phyloP scores from a whole-genome alignment of 306 rosid genomes.

The Corylus americana region DNA sequence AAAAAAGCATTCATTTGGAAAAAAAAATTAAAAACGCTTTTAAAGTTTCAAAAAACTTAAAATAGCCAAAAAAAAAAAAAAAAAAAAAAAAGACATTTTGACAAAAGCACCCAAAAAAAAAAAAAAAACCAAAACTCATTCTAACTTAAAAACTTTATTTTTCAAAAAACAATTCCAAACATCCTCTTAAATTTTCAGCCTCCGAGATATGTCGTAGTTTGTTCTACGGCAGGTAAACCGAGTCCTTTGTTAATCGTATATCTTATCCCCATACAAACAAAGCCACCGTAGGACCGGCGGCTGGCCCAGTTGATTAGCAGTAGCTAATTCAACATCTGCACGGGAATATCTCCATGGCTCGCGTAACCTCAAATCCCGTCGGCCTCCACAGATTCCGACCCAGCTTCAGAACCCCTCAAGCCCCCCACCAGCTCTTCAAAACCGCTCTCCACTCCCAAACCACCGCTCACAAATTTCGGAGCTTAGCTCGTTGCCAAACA shows the following conservation, averaged over 20 bases:
- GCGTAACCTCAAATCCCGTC: slow-evolving; percentile 59
- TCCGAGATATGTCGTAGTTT: too few relatives aligned
- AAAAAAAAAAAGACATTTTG: too few relatives aligned
- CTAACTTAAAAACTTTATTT: too few relatives aligned
- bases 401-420: slow-evolving; percentile 34
- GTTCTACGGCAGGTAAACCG: too few relatives aligned
- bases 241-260: not conserved
- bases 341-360: slow-evolving; percentile 51
- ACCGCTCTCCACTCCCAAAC: slow-evolving; percentile 20
- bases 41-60: too few relatives aligned
- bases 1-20: too few relatives aligned
- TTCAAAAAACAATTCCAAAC: too few relatives aligned
- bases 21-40: too few relatives aligned
- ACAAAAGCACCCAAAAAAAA: too few relatives aligned
- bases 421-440: slow-evolving; percentile 22
- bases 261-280: slow-evolving; percentile 11
- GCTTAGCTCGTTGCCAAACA: slow-evolving; percentile 64
- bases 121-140: too few relatives aligned
- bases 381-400: slow-evolving; percentile 65
- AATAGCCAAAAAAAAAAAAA: too few relatives aligned
- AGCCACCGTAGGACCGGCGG: not conserved
- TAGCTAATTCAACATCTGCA: not conserved
- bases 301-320: not conserved
- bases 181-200: too few relatives aligned
- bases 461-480: slow-evolving; percentile 38